Conservation (phyloP, 176 grass and related monocot species). For the Phyllostachys edulis region DNA sequence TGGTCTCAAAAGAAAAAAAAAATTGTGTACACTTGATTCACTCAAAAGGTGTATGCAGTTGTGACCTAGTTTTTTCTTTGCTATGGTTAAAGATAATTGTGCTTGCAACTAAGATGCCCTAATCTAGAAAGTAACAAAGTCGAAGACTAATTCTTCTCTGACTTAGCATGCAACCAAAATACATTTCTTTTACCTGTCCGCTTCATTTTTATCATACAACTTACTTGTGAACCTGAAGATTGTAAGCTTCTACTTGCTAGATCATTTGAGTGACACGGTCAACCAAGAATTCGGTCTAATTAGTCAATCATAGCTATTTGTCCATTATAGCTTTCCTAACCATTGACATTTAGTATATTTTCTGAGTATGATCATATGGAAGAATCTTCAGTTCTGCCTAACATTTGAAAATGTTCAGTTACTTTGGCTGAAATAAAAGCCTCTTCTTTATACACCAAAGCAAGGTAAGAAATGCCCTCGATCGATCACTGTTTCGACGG, state of each 20-base stretch:
- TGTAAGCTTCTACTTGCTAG: not conserved
- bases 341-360: not conserved
- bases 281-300: not conserved
- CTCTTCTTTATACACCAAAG: not conserved
- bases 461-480: not conserved
- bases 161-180: not conserved
- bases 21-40: not conserved
- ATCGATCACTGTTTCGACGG: not conserved
- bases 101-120: not conserved
- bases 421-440: not conserved
- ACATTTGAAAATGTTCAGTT: constrained; percentile 24
- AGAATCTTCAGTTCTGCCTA: not conserved
- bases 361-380: not conserved
- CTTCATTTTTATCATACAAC: not conserved
- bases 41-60: not conserved
- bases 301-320: not conserved
- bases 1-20: not conserved
- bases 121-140: constrained; percentile 27
- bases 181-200: not conserved
- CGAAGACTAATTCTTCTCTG: not conserved
- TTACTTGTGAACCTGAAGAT: not conserved
- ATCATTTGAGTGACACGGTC: constrained; percentile 31
- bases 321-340: not conserved
- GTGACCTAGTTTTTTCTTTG: not conserved
- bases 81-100: not conserved